phyloP scores from a whole-genome alignment of 1,284 basidiomycete genomes.

The Phaffia rhodozyma region DNA sequence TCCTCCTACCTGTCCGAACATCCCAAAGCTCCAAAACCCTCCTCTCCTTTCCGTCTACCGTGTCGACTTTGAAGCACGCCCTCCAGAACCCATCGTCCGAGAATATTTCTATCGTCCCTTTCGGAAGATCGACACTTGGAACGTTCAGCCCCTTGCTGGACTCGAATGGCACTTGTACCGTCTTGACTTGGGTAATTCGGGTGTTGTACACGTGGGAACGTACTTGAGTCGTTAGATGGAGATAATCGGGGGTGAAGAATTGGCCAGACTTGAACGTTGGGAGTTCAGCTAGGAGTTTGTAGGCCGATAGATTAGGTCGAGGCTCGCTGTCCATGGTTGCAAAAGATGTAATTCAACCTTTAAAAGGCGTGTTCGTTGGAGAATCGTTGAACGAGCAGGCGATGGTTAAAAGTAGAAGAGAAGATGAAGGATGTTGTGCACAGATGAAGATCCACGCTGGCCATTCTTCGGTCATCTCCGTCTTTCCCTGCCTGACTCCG shows the following conservation, averaged over 20 bases:
- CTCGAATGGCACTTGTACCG: slow-evolving; percentile 32
- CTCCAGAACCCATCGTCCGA: background rate
- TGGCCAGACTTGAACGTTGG: slow-evolving; percentile 33
- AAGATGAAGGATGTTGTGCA: background rate
- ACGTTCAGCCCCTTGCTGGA: slow-evolving; percentile 25
- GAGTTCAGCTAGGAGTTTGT: slow-evolving; percentile 21
- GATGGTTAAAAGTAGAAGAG: background rate
- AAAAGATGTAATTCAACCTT: no score
- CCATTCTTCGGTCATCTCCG: slow-evolving; percentile 17
- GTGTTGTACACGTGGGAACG: slow-evolving; percentile 43
- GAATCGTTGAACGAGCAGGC: slow-evolving; percentile 27
- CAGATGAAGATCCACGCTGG: background rate
- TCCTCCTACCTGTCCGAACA: slow-evolving; percentile 35
- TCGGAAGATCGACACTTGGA: slow-evolving; percentile 41
- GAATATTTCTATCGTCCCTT: slow-evolving; percentile 39
- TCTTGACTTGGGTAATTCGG: slow-evolving; percentile 41
- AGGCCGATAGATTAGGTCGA: no score
- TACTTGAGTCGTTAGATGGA: background rate
- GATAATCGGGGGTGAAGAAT: background rate
- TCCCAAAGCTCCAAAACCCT: slow-evolving; percentile 54
- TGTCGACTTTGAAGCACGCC: slow-evolving; percentile 33
- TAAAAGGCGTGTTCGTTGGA: slow-evolving; percentile 28
- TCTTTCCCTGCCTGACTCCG: no score
- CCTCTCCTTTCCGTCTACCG: slow-evolving; percentile 34
- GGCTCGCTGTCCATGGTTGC: no score